phyloP scores from a whole-genome alignment of 73 alveolate species.

The Effrenium voratum region DNA sequence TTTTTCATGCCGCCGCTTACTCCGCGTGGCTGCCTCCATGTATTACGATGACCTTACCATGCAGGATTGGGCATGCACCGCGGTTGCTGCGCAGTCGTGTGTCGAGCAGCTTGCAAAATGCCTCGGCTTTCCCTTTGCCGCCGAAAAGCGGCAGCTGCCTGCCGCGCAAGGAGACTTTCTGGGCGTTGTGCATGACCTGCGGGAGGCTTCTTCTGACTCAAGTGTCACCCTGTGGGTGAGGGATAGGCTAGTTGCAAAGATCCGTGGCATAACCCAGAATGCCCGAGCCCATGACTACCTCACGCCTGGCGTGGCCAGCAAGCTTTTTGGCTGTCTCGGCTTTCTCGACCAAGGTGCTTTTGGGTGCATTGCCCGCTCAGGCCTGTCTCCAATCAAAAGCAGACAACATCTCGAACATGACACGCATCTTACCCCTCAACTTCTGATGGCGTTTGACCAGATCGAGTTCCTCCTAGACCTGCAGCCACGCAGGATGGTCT shows the following conservation, averaged over 20 bases:
- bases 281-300: background rate
- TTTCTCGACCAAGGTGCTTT: background rate
- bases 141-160: background rate
- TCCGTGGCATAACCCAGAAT: background rate
- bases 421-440: too few species aligned
- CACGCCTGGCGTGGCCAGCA: background rate
- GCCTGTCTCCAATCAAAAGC: background rate
- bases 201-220: too few species aligned
- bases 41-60: background rate
- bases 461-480: too few species aligned
- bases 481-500: too few species aligned
- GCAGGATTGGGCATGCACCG: background rate
- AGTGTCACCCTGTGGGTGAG: too few species aligned
- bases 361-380: background rate
- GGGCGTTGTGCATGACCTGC: background rate
- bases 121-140: background rate
- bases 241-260: background rate
- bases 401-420: too few species aligned
- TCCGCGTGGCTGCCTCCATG: background rate
- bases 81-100: background rate
- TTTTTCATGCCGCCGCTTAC: background rate
- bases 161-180: background rate
- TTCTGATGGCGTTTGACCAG: too few species aligned
- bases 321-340: background rate
- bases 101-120: background rate